These are phyloP conservation scores for Xerocomellus intermedius DNA, from an alignment of 768 basidiomycete species.

Conservation along the genomic window DNA sequence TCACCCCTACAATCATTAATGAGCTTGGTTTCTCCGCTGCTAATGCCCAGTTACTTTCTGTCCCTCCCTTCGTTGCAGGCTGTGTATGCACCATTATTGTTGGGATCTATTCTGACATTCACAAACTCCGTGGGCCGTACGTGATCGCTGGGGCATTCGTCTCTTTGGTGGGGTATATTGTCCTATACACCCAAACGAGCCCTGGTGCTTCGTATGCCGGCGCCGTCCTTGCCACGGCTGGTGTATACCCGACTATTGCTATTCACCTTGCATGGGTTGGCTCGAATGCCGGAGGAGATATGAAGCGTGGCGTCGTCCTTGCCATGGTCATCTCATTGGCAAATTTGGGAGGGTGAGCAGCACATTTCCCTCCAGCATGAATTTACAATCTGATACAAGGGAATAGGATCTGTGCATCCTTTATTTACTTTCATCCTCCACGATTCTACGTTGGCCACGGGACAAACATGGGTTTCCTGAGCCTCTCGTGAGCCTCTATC, in stretches of 20 bases:
- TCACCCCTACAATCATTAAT: conserved; percentile 49
- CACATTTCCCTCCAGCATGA: conserved; percentile 12
- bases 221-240: conserved; percentile 47
- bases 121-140: conserved; percentile 47
- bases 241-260: conserved; percentile 49
- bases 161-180: conserved; percentile 50
- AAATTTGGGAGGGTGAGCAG: conserved; percentile 49
- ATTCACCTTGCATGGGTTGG: conserved; percentile 53
- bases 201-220: conserved; percentile 40
- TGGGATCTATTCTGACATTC: conserved; percentile 43
- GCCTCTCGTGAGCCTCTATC: conserved; percentile 18
- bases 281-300: conserved; percentile 54
- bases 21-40: conserved; percentile 50
- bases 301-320: conserved; percentile 48
- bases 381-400: neutral
- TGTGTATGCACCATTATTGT: conserved; percentile 43
- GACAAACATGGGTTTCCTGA: conserved; percentile 34
- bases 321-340: conserved; percentile 53
- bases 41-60: conserved; percentile 46
- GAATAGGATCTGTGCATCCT: conserved; percentile 40
- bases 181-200: conserved; percentile 39
- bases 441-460: conserved; percentile 39
- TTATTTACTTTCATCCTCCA: conserved; percentile 39
- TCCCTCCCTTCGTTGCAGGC: conserved; percentile 48
- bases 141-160: conserved; percentile 42